Evolutionary conservation across 2,329 filamentous ascomycete species (phyloP).

Genomic region (Botrytis hyacinthi): DNA sequence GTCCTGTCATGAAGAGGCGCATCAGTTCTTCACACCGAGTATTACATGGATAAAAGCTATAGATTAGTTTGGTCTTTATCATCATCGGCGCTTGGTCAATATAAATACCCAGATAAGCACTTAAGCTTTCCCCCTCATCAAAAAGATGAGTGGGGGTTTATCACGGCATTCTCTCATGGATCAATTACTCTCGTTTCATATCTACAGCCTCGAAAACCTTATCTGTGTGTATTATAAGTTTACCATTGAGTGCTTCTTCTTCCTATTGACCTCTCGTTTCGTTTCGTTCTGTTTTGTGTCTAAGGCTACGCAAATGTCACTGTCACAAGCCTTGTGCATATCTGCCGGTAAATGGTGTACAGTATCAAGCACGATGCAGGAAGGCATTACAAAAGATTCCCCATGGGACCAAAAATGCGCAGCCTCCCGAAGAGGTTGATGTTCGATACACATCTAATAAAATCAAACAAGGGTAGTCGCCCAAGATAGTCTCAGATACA

Average conservation of each 20-base stretch:
- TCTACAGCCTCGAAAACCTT: slow-evolving; percentile 21
- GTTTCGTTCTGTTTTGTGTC: neutral
- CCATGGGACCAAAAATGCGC: slow-evolving; percentile 18
- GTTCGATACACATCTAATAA: slow-evolving; percentile 22
- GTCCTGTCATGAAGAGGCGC: slow-evolving; percentile 11
- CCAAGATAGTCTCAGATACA: slow-evolving; percentile 24
- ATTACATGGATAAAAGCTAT: slow-evolving; percentile 7
- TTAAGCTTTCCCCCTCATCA: slow-evolving; percentile 14
- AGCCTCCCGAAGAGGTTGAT: slow-evolving; percentile 24
- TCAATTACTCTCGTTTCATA: slow-evolving; percentile 24
- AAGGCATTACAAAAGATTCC: slow-evolving; percentile 9
- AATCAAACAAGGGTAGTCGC: slow-evolving; percentile 22
- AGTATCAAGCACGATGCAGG: slow-evolving; percentile 16
- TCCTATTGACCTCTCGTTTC: neutral
- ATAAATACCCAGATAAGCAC: slow-evolving; percentile 13
- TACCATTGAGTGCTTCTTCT: slow-evolving; percentile 9
- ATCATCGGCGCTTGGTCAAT: neutral
- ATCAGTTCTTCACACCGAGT: slow-evolving; percentile 11
- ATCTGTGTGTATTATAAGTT: slow-evolving; percentile 6
- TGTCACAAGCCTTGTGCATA: slow-evolving; percentile 21
- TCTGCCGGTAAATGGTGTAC: slow-evolving; percentile 10
- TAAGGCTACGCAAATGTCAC: slow-evolving; percentile 15
- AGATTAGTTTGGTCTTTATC: neutral
- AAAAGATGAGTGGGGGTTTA: slow-evolving; percentile 5
- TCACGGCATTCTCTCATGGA: slow-evolving; percentile 17